Evolutionary conservation across 176 grass and related monocot genomes (phyloP).

Genomic region (Hordeum marinum): DNA sequence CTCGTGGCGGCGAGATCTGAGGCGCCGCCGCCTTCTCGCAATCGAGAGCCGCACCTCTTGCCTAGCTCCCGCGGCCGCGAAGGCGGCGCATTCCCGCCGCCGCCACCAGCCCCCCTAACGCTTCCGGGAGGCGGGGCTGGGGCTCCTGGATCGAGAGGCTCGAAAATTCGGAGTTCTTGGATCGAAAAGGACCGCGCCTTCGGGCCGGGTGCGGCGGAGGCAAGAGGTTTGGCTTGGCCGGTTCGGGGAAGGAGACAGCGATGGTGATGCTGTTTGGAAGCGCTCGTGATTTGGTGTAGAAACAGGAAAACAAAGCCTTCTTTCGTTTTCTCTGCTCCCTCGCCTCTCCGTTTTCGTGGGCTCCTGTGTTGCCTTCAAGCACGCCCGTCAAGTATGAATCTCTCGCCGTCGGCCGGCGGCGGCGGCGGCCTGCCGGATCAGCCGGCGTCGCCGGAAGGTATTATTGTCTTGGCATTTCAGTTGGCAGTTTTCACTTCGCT

Average conservation of each 20-base stretch:
- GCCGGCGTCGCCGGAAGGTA: conserved; percentile 48
- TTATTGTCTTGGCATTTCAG: conserved; percentile 18
- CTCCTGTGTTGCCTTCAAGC: not conserved
- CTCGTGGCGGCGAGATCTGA: conserved; percentile 37
- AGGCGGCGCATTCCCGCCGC: conserved; percentile 39
- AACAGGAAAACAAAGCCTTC: not conserved
- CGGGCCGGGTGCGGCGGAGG: not conserved
- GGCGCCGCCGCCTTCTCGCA: not conserved
- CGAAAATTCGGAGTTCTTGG: not conserved
- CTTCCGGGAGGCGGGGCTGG: not conserved
- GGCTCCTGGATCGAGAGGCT: not conserved
- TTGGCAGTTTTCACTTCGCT: conserved; percentile 10
- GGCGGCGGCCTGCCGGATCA: conserved; percentile 22
- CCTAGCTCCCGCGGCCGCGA: not conserved
- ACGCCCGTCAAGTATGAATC: conserved; percentile 32
- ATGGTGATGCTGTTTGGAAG: conserved; percentile 29
- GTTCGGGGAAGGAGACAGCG: conserved; percentile 28
- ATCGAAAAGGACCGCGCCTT: conserved; percentile 23
- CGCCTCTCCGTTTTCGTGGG: not conserved
- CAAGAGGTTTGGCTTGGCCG: not conserved
- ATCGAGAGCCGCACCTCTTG: not conserved
- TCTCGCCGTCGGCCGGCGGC: conserved; percentile 30
- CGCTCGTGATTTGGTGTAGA: conserved; percentile 34
- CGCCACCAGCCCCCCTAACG: not conserved
- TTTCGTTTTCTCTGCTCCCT: not conserved